Evolutionary conservation across 2,329 filamentous ascomycete genomes (phyloP), one percentile per base, ranked within the genome.

Genomic region (Pseudocercospora ulei): DNA sequence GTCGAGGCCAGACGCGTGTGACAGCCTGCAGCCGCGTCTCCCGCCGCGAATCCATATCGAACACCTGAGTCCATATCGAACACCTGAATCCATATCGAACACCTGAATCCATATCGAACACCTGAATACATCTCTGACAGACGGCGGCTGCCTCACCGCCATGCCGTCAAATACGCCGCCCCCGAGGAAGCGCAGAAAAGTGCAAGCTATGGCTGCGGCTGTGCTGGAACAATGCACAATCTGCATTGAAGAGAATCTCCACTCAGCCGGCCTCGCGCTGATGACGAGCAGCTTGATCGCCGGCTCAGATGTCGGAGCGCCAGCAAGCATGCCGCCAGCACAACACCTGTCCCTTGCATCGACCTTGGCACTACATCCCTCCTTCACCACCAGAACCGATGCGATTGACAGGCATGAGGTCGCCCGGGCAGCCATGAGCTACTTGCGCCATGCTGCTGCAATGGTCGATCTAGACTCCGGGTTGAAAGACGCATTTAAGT

Each of bases 331-430:
- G 11, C 82, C 88, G 1, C 75, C 81, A 2, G 70, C 80, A 0
- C 73, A 75, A 40, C 78, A 88, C 48, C 67, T 96, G 14, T 78
- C 82, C 5, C 67, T 95, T 5, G 71, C 86, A n/a, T 76, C 72
- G 27, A 90, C 84, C 1, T 67, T 95, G n/a, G 62, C 79, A n/a
- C 73, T 90, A 8, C 85, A 94, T 54, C 88, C 88, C 0, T 65
- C 68, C 14, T 75, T 82, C 48, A 95, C 87, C 1, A 90, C 79
- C 2, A 76, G 82, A 34, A 72, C 80, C 3, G 69, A 71, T 17
- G 73, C 75, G 5, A 54, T 64, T 7, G 76, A 81, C 12, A 72
- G 75, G 38, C 62, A 71, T 36, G 69, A 77, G 33, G 73, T 82
- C 6, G 69, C 83, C 2, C 71, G 77, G 37, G 68, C 76, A 23